Conservation (phyloP, 1,284 basidiomycete species). For the Melampsora abietis-canadensis region DNA sequence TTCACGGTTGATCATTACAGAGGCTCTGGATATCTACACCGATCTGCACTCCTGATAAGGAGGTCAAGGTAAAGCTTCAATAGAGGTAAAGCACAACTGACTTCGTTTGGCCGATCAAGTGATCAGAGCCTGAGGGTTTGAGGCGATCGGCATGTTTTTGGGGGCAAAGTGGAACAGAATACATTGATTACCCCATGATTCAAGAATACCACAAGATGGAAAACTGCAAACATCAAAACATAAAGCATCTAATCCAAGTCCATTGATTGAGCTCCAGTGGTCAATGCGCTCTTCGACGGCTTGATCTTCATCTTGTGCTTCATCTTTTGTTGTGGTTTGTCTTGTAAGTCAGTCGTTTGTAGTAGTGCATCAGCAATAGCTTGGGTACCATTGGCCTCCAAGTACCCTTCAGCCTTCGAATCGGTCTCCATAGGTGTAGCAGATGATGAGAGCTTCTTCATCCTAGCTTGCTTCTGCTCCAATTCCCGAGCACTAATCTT, state of each 20-base stretch:
- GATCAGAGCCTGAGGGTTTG: too few relatives aligned
- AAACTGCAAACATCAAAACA: too few relatives aligned
- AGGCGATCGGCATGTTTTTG: too few relatives aligned
- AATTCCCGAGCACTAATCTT: conserved; percentile 13
- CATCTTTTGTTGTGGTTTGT: conserved; percentile 9
- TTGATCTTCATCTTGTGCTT: conserved; percentile 34
- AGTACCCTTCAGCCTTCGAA: neutral
- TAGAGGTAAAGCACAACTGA: too few relatives aligned
- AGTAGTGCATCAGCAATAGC: conserved; percentile 34
- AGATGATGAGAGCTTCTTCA: conserved; percentile 8
- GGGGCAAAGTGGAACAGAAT: too few relatives aligned
- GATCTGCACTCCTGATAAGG: too few relatives aligned
- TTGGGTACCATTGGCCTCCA: conserved; percentile 11
- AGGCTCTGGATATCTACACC: too few relatives aligned
- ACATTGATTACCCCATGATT: too few relatives aligned
- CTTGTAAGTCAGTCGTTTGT: neutral
- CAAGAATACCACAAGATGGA: too few relatives aligned
- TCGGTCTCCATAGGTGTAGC: conserved; percentile 4
- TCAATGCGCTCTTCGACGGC: conserved; percentile 13
- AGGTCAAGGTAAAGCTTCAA: too few relatives aligned
- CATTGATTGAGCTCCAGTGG: conserved; percentile 13
- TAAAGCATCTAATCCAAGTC: neutral
- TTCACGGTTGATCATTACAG: too few relatives aligned
- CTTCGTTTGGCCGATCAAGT: too few relatives aligned
- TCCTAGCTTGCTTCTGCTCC: conserved; percentile 10